Percentiles rank a stretch among this genome's conserved stretches.
These are phyloP conservation scores for Solanum piurae DNA, from an alignment of 257 asterid species.

Conservation along the genomic window DNA sequence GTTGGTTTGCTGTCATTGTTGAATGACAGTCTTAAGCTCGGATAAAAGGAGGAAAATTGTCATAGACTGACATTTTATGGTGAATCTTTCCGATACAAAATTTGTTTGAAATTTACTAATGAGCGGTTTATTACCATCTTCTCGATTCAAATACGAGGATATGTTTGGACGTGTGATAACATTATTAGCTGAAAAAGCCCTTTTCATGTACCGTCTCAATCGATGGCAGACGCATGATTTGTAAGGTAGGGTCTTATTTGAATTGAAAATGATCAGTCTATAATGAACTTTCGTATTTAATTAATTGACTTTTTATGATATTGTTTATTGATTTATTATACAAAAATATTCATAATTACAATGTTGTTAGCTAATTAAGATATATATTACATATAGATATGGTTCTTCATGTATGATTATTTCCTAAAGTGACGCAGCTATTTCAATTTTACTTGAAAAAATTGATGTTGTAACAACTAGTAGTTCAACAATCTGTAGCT, in stretches of 20 bases:
- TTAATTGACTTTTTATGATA: neutral
- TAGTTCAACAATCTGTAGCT: neutral
- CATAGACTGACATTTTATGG: neutral
- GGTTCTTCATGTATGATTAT: neutral
- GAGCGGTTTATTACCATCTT: neutral
- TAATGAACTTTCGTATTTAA: neutral
- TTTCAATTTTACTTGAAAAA: neutral
- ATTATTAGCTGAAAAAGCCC: neutral
- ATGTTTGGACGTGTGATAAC: neutral
- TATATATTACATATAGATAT: neutral
- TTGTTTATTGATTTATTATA: neutral
- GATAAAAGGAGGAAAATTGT: neutral
- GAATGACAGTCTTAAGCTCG: neutral
- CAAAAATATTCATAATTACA: neutral
- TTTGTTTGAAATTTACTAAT: neutral
- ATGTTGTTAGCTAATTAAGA: neutral
- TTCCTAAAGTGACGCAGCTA: neutral
- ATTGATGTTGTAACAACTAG: slow-evolving; percentile 11
- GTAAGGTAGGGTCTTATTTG: neutral
- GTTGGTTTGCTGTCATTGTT: neutral
- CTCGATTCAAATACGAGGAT: neutral
- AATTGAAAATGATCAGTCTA: neutral
- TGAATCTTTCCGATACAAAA: neutral
- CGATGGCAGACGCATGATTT: neutral
- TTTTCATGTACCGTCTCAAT: neutral